phyloP scores from a whole-genome alignment of 371 early-diverging fungal genomes.

The Mortierella sp. region DNA sequence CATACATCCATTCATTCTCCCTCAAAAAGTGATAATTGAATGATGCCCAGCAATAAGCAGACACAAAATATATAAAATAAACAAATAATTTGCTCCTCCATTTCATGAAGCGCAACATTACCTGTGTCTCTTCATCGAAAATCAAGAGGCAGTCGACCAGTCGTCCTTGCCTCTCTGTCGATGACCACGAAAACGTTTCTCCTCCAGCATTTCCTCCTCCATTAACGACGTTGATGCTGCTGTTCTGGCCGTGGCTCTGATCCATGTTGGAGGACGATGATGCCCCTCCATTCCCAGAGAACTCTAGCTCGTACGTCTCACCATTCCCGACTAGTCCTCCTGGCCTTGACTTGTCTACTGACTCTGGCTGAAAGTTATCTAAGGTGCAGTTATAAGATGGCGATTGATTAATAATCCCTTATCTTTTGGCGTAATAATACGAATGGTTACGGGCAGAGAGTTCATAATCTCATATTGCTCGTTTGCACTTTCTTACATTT shows the following conservation, averaged over 20 bases:
- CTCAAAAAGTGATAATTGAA: background rate
- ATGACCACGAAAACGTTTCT: conserved; percentile 44
- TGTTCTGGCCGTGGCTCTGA: conserved; percentile 1
- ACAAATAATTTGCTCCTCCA: background rate
- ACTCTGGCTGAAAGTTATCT: conserved; percentile 58
- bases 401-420: background rate
- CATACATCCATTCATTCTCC: background rate
- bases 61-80: background rate
- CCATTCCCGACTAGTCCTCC: conserved; percentile 52
- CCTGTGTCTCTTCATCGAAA: conserved; percentile 56
- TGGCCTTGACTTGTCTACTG: conserved; percentile 53
- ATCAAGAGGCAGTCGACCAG: conserved; percentile 51
- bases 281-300: conserved; percentile 40
- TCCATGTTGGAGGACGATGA: conserved; percentile 14
- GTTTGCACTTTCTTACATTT: conserved; percentile 34
- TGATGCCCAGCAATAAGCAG: background rate
- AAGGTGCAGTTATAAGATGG: background rate
- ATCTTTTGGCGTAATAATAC: background rate
- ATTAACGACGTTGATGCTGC: background rate
- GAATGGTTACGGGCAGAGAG: background rate
- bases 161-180: conserved; percentile 30
- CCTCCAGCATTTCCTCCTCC: conserved; percentile 16
- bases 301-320: conserved; percentile 52
- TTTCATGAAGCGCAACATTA: background rate
- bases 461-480: background rate